Evolutionary conservation across 2,329 filamentous ascomycete species (phyloP).

Genomic region (Colletotrichum cuscutae): DNA sequence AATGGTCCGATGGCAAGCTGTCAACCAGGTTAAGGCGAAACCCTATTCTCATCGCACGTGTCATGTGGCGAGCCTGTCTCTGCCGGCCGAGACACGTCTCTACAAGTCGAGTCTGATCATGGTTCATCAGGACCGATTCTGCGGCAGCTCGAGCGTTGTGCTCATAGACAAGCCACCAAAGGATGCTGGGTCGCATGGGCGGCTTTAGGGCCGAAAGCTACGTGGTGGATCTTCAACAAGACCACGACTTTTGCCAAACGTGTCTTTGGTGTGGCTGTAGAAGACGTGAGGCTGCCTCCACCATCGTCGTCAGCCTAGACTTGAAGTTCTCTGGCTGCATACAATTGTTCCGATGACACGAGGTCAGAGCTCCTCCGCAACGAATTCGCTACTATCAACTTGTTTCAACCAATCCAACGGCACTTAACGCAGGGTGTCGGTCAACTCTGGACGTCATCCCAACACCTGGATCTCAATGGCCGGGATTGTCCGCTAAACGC

Average conservation of each 20-base stretch:
- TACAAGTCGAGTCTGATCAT: slow-evolving; percentile 4
- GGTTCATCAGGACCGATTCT: slow-evolving; percentile 1
- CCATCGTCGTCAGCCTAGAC: slow-evolving; percentile 24
- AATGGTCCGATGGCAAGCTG: slow-evolving; percentile 24
- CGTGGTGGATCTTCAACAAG: slow-evolving; percentile 25
- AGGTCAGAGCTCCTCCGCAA: slow-evolving; percentile 12
- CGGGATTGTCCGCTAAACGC: slow-evolving; percentile 44
- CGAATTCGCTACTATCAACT: background rate
- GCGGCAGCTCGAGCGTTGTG: slow-evolving; percentile 17
- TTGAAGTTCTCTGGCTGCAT: slow-evolving; percentile 30
- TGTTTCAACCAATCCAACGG: slow-evolving; percentile 32
- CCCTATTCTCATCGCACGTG: slow-evolving; percentile 30
- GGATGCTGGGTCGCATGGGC: slow-evolving; percentile 8
- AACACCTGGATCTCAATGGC: slow-evolving; percentile 44
- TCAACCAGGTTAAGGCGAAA: slow-evolving; percentile 23
- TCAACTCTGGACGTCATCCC: slow-evolving; percentile 39
- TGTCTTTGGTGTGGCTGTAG: slow-evolving; percentile 1
- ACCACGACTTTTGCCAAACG: slow-evolving; percentile 23
- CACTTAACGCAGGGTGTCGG: slow-evolving; percentile 35
- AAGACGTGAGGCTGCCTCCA: slow-evolving; percentile 23
- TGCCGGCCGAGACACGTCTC: slow-evolving; percentile 29
- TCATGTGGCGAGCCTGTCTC: slow-evolving; percentile 29
- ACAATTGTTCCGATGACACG: slow-evolving; percentile 22
- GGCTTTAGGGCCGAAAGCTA: slow-evolving; percentile 31
- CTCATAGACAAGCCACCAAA: slow-evolving; percentile 20